phyloP scores from a whole-genome alignment of 805 yeast genomes.

The Lachancea thermotolerans region DNA sequence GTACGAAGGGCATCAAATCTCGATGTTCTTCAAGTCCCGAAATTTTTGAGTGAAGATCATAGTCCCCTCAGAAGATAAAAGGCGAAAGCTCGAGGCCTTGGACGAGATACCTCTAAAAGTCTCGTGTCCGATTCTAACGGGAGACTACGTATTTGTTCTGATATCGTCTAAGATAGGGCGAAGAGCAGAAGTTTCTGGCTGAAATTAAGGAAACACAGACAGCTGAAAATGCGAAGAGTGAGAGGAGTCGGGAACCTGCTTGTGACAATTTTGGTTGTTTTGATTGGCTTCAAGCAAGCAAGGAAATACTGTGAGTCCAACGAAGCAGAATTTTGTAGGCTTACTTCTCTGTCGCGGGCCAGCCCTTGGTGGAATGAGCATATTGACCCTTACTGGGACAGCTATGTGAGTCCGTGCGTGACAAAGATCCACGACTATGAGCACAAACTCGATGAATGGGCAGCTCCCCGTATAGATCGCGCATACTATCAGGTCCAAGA shows the following conservation, averaged over 20 bases:
- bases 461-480: background rate
- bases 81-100: too few species aligned
- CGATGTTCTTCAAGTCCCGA: too few species aligned
- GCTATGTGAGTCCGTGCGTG: background rate
- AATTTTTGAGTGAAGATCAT: too few species aligned
- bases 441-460: background rate
- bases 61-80: too few species aligned
- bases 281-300: background rate
- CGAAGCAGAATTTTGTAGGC: background rate
- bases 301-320: background rate
- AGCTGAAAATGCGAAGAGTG: background rate
- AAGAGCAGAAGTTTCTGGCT: too few species aligned
- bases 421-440: background rate
- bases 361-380: conserved; percentile 6
- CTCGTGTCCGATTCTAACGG: too few species aligned
- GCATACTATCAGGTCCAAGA: background rate
- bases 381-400: conserved; percentile 1
- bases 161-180: too few species aligned
- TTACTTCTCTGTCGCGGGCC: background rate
- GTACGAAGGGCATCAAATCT: too few species aligned
- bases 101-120: too few species aligned
- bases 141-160: too few species aligned
- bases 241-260: background rate
- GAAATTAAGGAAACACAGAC: too few species aligned
- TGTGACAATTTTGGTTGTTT: background rate